Percentiles rank a stretch among this genome's conserved stretches.
Evolutionary conservation across 495 filamentous ascomycete species (phyloP).

Genomic region (Arthonia radiata): DNA sequence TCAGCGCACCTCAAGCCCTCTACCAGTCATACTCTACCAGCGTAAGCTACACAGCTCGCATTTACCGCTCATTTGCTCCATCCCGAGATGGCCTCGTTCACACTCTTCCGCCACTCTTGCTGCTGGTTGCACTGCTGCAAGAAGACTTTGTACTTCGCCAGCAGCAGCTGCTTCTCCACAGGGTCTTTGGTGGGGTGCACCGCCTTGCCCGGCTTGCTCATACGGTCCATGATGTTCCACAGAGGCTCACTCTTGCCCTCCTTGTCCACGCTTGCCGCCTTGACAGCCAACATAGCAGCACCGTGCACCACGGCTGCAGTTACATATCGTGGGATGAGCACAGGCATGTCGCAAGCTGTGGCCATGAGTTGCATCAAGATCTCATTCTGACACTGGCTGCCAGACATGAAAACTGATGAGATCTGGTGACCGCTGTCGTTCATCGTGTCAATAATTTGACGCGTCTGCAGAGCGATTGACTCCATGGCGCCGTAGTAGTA

Average conservation of each 20-base stretch:
- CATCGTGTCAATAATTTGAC: constrained; percentile 85
- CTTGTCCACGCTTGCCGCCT: constrained; percentile 22
- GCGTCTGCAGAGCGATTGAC: constrained; percentile 89
- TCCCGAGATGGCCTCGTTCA: constrained; percentile 21
- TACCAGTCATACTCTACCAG: too few species aligned
- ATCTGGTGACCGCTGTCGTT: constrained; percentile 66
- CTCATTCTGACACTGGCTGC: constrained; percentile 85
- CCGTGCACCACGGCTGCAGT: constrained; percentile 92
- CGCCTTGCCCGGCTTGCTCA: constrained; percentile 79
- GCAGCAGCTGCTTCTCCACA: constrained; percentile 53
- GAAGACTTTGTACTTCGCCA: constrained; percentile 57
- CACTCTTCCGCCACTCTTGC: constrained; percentile 12
- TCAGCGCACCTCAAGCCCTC: too few species aligned
- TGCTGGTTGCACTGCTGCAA: constrained; percentile 17
- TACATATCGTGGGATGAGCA: constrained; percentile 74
- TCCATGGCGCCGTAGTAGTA: constrained; percentile 90
- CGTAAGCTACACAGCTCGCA: too few species aligned
- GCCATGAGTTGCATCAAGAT: constrained; percentile 79
- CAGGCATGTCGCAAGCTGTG: constrained; percentile 71
- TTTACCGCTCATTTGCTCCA: too few species aligned
- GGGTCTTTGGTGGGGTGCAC: constrained; percentile 42
- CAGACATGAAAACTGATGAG: constrained; percentile 90
- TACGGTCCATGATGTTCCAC: constrained; percentile 93
- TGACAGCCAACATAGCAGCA: constrained; percentile 57
- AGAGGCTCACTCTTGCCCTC: constrained; percentile 63